Percentiles rank a stretch among this genome's conserved stretches.
These are phyloP conservation scores for Wallemia mellicola DNA, from an alignment of 1,284 basidiomycete genomes.

Conservation along the genomic window DNA sequence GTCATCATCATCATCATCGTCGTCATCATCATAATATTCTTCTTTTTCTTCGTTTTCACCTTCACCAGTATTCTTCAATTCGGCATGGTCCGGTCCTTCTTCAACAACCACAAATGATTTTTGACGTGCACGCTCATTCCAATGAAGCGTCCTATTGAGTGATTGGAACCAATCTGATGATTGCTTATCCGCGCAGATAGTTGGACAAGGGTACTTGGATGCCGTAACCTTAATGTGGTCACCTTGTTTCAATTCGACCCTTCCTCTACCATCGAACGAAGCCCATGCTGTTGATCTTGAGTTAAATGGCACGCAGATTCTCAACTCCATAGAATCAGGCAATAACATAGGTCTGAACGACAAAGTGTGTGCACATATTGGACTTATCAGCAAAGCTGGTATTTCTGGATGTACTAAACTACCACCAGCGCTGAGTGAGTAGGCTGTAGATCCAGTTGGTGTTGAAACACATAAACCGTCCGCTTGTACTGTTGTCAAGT, in stretches of 20 bases:
- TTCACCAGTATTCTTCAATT: slow-evolving; percentile 12
- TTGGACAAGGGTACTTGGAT: slow-evolving; percentile 93
- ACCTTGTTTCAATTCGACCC: slow-evolving; percentile 86
- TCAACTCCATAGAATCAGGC: slow-evolving; percentile 92
- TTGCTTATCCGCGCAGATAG: slow-evolving; percentile 88
- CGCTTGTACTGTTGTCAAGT: slow-evolving; percentile 96
- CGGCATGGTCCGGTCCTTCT: slow-evolving; percentile 25
- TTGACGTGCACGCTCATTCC: slow-evolving; percentile 59
- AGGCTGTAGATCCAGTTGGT: slow-evolving; percentile 91
- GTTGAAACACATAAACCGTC: slow-evolving; percentile 90
- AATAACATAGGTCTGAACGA: slow-evolving; percentile 96
- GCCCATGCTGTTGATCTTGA: slow-evolving; percentile 96
- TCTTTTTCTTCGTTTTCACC: slow-evolving; percentile 22
- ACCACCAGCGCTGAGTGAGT: slow-evolving; percentile 91
- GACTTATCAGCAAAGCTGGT: slow-evolving; percentile 80
- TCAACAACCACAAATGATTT: slow-evolving; percentile 96
- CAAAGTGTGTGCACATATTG: slow-evolving; percentile 92
- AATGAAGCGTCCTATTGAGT: slow-evolving; percentile 80
- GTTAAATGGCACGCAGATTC: slow-evolving; percentile 94
- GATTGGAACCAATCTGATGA: slow-evolving; percentile 96
- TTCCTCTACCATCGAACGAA: slow-evolving; percentile 85
- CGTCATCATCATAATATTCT: slow-evolving; percentile 24
- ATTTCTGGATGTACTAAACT: slow-evolving; percentile 95
- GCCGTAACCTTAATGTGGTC: slow-evolving; percentile 98
- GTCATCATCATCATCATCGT: slow-evolving; percentile 26